Evolutionary conservation across 163 green algal genomes (phyloP), one percentile per base, ranked within the genome.

Genomic region (Scenedesmus sp.): DNA sequence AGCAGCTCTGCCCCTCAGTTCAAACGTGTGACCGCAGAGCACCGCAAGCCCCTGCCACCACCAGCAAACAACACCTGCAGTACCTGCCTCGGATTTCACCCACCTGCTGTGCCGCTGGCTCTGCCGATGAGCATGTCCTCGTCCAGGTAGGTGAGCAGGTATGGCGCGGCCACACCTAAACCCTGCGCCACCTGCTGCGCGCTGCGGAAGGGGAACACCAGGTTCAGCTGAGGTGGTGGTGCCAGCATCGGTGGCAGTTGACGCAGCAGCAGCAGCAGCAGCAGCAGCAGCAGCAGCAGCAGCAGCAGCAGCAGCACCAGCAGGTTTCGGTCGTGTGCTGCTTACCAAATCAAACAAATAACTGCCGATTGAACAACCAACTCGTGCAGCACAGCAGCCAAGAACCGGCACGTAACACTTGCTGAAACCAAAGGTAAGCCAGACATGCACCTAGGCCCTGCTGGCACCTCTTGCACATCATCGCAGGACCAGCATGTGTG

Each of bases 81-180:
- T 72, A 33, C 59, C 24, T 72, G 59, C 59, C 15, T 12, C 49
- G 13, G 49, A 33, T 30, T 35, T 3, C 7, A 33, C 65, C 65
- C 65, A 76, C 65, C 30, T 76, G 94, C 95, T 16, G 94, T 88
- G 22, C 86, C 93, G 12, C 92, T 90, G 33, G 94, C 94, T 13
- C 96, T 79, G 16, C 97, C 97, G 16, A 98, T 95, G 42, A 98
- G 93, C 94, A 98, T 96, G 51, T 97, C 94, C 0, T 97, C 92
- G 81, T 98, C 96, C n/a, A 98, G 85, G 84, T 96, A 98, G 0
- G 97, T 97, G 9, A 98, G 92, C 91, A 96, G 93, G 91, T 97
- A 98, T 20, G 95, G 90, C 10, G 94, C 94, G 3, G 85, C 92
- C 5, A 88, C 46, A 0, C 83, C 85, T 59, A 44, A 12, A 26